phyloP scores from a whole-genome alignment of 345 rosid genomes.

The Gossypium longicalyx region DNA sequence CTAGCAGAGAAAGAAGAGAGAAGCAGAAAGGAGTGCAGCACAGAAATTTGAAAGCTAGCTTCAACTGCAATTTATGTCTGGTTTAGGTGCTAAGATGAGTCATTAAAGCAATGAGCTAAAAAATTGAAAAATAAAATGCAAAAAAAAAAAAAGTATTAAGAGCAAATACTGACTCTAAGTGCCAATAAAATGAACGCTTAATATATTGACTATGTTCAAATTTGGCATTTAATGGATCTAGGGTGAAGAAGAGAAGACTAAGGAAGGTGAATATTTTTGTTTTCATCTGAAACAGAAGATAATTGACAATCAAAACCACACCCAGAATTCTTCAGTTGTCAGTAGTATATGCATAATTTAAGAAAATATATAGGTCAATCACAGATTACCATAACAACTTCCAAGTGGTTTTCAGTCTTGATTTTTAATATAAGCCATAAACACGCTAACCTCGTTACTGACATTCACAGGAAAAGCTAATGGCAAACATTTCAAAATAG shows the following conservation, averaged over 20 bases:
- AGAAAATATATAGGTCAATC: not conserved
- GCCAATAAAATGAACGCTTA: not conserved
- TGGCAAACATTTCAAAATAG: slow-evolving; percentile 79
- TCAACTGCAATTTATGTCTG: not conserved
- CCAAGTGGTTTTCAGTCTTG: not conserved
- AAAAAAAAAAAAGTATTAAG: not conserved
- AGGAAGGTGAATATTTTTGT: not conserved
- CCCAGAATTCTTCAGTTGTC: slow-evolving; percentile 5
- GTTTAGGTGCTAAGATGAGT: not conserved
- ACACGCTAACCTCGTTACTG: not conserved
- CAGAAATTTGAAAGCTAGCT: not conserved
- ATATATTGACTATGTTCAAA: not conserved
- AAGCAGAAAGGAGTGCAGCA: not conserved
- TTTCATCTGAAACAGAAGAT: not conserved
- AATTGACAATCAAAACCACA: not conserved
- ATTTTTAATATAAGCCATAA: slow-evolving; percentile 1
- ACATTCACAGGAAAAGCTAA: slow-evolving; percentile 4
- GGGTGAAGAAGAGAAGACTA: not conserved
- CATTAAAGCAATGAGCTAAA: not conserved
- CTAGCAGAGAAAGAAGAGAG: not conserved
- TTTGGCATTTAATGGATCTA: not conserved
- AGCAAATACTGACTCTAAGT: not conserved
- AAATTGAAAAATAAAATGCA: not conserved
- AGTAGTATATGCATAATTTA: not conserved
- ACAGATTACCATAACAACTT: not conserved